Conservation (phyloP, 441 rosid genomes). For the Populus hybrid region DNA sequence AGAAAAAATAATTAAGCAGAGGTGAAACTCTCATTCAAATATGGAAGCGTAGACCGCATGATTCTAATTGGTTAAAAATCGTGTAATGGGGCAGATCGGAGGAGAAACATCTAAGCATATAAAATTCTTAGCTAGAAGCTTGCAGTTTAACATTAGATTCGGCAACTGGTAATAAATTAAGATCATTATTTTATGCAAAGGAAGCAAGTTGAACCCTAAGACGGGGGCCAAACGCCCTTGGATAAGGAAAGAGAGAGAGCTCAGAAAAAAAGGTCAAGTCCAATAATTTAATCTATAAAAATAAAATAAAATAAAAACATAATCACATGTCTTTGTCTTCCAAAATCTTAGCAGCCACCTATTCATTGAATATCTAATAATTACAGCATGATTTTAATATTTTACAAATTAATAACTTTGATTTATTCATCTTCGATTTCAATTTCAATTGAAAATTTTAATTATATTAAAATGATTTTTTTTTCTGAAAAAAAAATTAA, state of each 20-base stretch:
- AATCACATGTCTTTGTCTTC: slow-evolving; percentile 8
- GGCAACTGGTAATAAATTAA: not conserved
- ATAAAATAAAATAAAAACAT: not conserved
- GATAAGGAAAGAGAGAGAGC: not conserved
- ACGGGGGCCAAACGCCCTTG: not conserved
- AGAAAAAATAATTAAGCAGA: no score
- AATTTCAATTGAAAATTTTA: no score
- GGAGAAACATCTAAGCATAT: not conserved
- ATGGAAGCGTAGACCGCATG: no score
- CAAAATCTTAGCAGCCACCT: slow-evolving; percentile 23
- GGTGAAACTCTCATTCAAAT: no score
- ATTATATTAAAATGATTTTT: no score
- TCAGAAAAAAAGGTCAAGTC: not conserved
- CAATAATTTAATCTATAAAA: not conserved
- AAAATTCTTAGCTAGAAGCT: not conserved
- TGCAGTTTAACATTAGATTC: not conserved
- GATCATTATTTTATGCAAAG: not conserved
- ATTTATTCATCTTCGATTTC: no score
- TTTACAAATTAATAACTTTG: no score
- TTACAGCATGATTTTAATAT: no score
- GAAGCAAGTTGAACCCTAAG: not conserved
- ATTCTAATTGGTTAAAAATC: no score
- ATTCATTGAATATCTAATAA: not conserved
- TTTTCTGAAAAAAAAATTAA: no score
- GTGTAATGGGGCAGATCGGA: not conserved